These are phyloP conservation scores for Stephanodiscus minutulus DNA, from an alignment of 108 stramenopile genomes.

Conservation along the genomic window DNA sequence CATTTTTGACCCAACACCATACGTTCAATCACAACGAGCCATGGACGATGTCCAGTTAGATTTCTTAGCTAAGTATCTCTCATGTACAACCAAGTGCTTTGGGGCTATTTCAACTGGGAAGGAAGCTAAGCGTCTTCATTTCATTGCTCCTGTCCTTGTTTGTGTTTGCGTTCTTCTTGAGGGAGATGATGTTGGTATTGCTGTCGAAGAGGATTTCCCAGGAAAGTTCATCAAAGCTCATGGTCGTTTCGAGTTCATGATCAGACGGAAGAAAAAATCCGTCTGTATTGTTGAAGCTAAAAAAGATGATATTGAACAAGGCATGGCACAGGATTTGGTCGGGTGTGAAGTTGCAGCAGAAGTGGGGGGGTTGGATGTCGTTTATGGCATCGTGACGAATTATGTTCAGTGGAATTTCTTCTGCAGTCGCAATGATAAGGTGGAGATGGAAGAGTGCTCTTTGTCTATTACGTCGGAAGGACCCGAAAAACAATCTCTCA, in stretches of 20 bases:
- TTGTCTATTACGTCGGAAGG: background rate
- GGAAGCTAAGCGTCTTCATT: conserved; percentile 25
- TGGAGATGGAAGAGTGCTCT: conserved; percentile 27
- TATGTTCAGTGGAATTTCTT: conserved; percentile 29
- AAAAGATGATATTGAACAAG: conserved; percentile 30
- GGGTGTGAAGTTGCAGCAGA: conserved; percentile 32
- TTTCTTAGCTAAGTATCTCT: conserved; percentile 13
- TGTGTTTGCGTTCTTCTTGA: conserved; percentile 25
- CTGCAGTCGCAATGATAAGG: conserved; percentile 28
- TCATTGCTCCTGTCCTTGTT: conserved; percentile 23
- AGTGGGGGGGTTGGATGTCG: conserved; percentile 24
- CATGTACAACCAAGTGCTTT: conserved; percentile 21
- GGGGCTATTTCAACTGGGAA: conserved; percentile 18
- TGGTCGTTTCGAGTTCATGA: conserved; percentile 28
- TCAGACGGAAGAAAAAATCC: conserved; percentile 10
- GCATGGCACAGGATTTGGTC: conserved; percentile 33
- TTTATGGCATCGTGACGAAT: conserved; percentile 29
- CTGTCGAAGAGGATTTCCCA: conserved; percentile 12
- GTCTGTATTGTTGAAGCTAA: conserved; percentile 30
- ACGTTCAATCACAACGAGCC: conserved; percentile 18
- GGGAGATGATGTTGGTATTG: conserved; percentile 16
- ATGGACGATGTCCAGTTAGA: conserved; percentile 11
- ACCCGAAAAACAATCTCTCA: conserved; percentile 9
- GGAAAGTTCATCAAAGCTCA: conserved; percentile 26
- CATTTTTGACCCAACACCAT: conserved; percentile 12